Percentiles rank a stretch among this genome's conserved stretches.
phyloP scores from a whole-genome alignment of 139 green algal species.

The Coccomyxa sp. region DNA sequence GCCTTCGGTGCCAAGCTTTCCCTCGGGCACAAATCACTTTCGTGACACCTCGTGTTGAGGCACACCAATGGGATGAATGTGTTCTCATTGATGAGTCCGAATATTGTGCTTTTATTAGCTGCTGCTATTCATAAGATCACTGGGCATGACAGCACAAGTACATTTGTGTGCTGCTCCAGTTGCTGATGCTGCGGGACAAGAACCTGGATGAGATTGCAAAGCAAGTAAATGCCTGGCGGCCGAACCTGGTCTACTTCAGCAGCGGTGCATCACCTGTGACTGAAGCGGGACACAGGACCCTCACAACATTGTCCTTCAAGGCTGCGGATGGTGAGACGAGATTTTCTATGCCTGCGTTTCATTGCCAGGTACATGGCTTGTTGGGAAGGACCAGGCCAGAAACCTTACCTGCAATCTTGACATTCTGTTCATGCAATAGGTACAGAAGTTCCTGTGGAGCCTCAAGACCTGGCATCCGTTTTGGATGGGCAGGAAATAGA shows the following conservation, averaged over 20 bases:
- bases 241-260: slow-evolving; percentile 56
- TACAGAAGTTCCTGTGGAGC: slow-evolving; percentile 8
- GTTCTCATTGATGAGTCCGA: not conserved
- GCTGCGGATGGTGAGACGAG: not conserved
- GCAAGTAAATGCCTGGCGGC: slow-evolving; percentile 29
- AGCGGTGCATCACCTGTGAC: slow-evolving; percentile 14
- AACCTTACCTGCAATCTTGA: slow-evolving; percentile 5
- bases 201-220: slow-evolving; percentile 35
- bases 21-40: too few relatives aligned
- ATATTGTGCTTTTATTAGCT: not conserved
- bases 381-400: not conserved
- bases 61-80: not conserved
- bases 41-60: too few relatives aligned
- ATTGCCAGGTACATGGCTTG: not conserved
- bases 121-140: too few relatives aligned
- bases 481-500: slow-evolving; percentile 12
- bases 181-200: slow-evolving; percentile 39
- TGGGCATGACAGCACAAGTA: too few relatives aligned
- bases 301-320: not conserved
- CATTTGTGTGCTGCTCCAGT: slow-evolving; percentile 20
- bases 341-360: not conserved
- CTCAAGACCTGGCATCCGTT: slow-evolving; percentile 10
- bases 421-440: slow-evolving; percentile 1
- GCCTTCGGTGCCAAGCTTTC: too few relatives aligned
- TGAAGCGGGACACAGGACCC: not conserved